These are phyloP conservation scores for Trypethelium eluteriae DNA, from an alignment of 495 filamentous ascomycete species.

Conservation along the genomic window DNA sequence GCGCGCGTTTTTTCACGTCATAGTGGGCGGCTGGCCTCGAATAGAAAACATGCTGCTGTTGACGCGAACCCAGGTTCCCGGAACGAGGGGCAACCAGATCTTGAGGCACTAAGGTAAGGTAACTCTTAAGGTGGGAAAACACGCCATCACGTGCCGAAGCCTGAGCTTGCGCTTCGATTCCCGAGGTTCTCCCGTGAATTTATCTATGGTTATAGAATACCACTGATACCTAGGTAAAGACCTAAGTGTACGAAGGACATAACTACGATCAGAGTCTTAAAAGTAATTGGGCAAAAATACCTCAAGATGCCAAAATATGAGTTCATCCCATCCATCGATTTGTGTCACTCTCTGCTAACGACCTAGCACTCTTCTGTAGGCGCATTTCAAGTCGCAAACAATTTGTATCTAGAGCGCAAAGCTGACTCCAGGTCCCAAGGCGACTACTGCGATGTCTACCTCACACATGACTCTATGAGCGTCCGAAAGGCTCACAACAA, in stretches of 20 bases:
- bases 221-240: no score
- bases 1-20: neutral
- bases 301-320: constrained; percentile 75
- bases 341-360: constrained; percentile 42
- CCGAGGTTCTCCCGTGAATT: neutral
- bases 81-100: neutral
- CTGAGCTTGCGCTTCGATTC: neutral
- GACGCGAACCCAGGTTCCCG: neutral
- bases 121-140: neutral
- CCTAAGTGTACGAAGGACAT: no score
- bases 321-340: constrained; percentile 31
- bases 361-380: constrained; percentile 62
- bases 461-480: constrained; percentile 99
- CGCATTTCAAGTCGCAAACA: constrained; percentile 17
- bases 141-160: neutral
- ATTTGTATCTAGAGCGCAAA: constrained; percentile 6
- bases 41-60: neutral
- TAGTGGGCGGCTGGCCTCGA: neutral
- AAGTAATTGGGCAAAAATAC: neutral
- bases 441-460: constrained; percentile 99
- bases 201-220: neutral
- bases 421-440: constrained; percentile 41
- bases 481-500: constrained; percentile 97
- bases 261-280: no score
- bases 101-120: no score